phyloP scores from a whole-genome alignment of 768 basidiomycete genomes.

The Rhodotorula sphaerocarpa region DNA sequence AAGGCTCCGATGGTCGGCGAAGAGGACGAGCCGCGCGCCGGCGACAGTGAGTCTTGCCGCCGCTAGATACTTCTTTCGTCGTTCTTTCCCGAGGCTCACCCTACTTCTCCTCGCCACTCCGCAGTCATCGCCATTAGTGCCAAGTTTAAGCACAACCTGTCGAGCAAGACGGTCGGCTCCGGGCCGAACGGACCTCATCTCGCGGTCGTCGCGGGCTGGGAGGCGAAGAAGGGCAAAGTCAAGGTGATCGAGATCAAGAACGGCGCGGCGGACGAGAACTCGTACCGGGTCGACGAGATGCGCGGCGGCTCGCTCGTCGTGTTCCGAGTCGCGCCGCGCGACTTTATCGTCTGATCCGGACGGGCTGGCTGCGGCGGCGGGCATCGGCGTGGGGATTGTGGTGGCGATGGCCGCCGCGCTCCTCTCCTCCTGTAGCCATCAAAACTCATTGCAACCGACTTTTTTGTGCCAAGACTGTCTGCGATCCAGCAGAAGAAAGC shows the following conservation, averaged over 20 bases:
- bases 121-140: slow-evolving; percentile 19
- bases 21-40: slow-evolving; percentile 24
- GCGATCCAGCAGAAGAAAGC: too few relatives aligned
- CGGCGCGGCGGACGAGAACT: slow-evolving; percentile 15
- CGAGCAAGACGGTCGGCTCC: slow-evolving; percentile 19
- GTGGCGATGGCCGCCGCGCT: too few relatives aligned
- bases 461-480: too few relatives aligned
- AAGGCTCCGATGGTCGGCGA: slow-evolving; percentile 11
- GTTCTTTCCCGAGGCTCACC: neutral
- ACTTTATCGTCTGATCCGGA: slow-evolving; percentile 5
- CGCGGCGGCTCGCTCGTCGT: slow-evolving; percentile 23
- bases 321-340: slow-evolving; percentile 16
- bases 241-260: slow-evolving; percentile 15
- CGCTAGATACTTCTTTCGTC: neutral
- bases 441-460: too few relatives aligned
- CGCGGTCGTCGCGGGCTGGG: slow-evolving; percentile 30
- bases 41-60: slow-evolving; percentile 25
- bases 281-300: slow-evolving; percentile 28
- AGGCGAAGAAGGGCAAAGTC: slow-evolving; percentile 32
- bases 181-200: slow-evolving; percentile 2
- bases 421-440: too few relatives aligned
- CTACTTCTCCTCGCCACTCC: neutral
- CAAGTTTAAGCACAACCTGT: slow-evolving; percentile 34
- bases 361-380: too few relatives aligned
- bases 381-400: too few relatives aligned